Evolutionary conservation across 768 basidiomycete genomes (phyloP), one percentile per base, ranked within the genome.

Genomic region (Candolleomyces eurysporus): DNA sequence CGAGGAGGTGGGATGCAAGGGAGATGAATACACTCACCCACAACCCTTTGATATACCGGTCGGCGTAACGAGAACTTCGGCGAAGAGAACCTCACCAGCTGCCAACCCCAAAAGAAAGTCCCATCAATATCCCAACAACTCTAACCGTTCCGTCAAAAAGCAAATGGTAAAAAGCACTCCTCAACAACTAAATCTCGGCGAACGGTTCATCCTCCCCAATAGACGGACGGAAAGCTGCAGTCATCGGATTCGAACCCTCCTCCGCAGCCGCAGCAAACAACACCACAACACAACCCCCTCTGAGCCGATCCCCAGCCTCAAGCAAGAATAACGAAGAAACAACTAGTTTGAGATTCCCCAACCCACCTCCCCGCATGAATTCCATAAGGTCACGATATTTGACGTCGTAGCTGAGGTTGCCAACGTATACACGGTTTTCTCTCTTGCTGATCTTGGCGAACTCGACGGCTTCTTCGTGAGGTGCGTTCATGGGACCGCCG

Each of bases 341-440:
- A 87, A 76, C 72, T 71, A 72, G 73, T 73, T 79, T 83, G 78
- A 81, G 81, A 86, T 86, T 84, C 88, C 87, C 85, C 86, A 79
- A 95, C 96, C 90, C 92, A 97, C 96, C 95, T 94, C 93, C 92
- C 90, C 92, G 86, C 94, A 97, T 96, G 75, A 97, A 98, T 88
- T 98, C 94, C 86, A 96, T 94, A 77, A 99, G 83, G 82, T 98
- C 97, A 78, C 94, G 87, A 80, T 96, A 98, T 79, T 90, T 96
- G 88, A 95, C 93, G 75, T 96, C 93, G 83, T 98, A 99, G 73
- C 92, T 94, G 78, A 99, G 86, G 76, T 99, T 99, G 72, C 97
- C 96, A 75, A 98, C 94, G 71, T 99, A 99, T 70, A 98, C 94
- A 68, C 96, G 85, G 76, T 98, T 94, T 83, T 98, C 97, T 79